Evolutionary conservation across 495 filamentous ascomycete genomes (phyloP).

Genomic region (Hypoxylon lienhwacheense): DNA sequence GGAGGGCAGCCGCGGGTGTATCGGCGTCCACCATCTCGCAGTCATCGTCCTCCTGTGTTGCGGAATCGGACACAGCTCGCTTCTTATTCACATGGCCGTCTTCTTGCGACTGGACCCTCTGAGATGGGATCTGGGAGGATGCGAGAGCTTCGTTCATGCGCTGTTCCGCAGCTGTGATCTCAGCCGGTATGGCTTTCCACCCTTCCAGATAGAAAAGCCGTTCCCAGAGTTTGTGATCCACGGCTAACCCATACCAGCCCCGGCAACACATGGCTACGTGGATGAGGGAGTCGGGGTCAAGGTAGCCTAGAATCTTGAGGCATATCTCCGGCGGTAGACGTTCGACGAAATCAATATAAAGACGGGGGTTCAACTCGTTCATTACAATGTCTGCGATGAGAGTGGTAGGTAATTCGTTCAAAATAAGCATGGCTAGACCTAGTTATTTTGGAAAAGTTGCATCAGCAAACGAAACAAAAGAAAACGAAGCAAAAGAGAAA

Average conservation of each 20-base stretch:
- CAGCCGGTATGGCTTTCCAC: slow-evolving; percentile 70
- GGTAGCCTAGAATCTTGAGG: slow-evolving; percentile 81
- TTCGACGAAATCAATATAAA: slow-evolving; percentile 88
- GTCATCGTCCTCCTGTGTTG: slow-evolving; percentile 44
- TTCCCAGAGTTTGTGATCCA: slow-evolving; percentile 85
- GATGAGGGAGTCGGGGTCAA: slow-evolving; percentile 75
- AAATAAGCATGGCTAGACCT: slow-evolving; percentile 65
- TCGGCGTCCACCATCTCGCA: slow-evolving; percentile 51
- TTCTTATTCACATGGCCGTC: slow-evolving; percentile 50
- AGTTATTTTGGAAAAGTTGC: neutral
- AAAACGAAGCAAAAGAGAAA: neutral
- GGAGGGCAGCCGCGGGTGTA: slow-evolving; percentile 21
- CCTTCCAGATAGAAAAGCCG: slow-evolving; percentile 79
- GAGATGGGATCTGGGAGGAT: slow-evolving; percentile 32
- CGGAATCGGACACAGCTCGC: slow-evolving; percentile 46
- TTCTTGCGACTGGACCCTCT: slow-evolving; percentile 39
- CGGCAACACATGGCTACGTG: slow-evolving; percentile 76
- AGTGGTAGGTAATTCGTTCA: slow-evolving; percentile 73
- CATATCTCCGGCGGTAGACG: slow-evolving; percentile 87
- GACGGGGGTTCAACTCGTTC: slow-evolving; percentile 70
- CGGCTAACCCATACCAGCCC: slow-evolving; percentile 77
- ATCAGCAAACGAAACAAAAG: slow-evolving; percentile 12
- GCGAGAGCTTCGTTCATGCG: slow-evolving; percentile 45
- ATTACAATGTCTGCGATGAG: slow-evolving; percentile 73
- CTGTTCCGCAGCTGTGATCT: slow-evolving; percentile 69